Base-by-base conservation (phyloP, 768 basidiomycete species). In the Saitozyma sp. region DNA sequence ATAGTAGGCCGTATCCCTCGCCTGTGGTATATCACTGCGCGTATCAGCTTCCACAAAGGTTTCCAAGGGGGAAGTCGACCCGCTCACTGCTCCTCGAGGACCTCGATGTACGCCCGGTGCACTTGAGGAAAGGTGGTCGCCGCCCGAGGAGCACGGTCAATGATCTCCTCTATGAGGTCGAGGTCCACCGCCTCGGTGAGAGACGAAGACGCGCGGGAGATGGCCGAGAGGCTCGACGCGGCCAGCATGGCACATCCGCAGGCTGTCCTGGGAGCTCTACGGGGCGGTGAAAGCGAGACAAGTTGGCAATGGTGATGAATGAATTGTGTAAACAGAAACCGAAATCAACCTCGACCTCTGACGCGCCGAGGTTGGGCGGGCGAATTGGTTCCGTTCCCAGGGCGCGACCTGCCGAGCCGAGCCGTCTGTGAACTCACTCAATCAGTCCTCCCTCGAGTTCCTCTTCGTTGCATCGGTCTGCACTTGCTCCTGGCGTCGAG, bases 71-170 rank as follows among this genome's bases (percentile, higher is more conserved):
- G 68, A 5, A 29, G 5, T 29, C 29, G 29, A 29, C 29, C 29
- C 29, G 29, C 75, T 51, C 54, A 76, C 75, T 68, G 50, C 20
- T 71, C 68, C 54, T 68, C 46, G 8, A 76, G 56, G 8, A 71
- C 67, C 50, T 74, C 61, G 8, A 66, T 61, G 50, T 76, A 76
- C 9, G 75, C 69, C 49, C 64, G 56, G 50, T 66, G 70, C n/a
- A 76, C 67, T 49, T 65, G 54, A 29, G 70, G 70, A 49, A 76
- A 74, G 19, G 75, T 66, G 37, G 70, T 76, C 40, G 75, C 75
- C 54, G 45, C 48, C 52, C 70, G 59, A 6, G 70, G 65, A 3
- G 64, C 64, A 49, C 70, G 58, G 19, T 63, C 60, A 52, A 76
- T 72, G 51, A 76, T 74, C 43, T 62, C 62, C 37, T 76, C 64